Evolutionary conservation across 1,284 basidiomycete species (phyloP), one percentile per base, ranked within the genome.

Genomic region (Chalciporus sp.): DNA sequence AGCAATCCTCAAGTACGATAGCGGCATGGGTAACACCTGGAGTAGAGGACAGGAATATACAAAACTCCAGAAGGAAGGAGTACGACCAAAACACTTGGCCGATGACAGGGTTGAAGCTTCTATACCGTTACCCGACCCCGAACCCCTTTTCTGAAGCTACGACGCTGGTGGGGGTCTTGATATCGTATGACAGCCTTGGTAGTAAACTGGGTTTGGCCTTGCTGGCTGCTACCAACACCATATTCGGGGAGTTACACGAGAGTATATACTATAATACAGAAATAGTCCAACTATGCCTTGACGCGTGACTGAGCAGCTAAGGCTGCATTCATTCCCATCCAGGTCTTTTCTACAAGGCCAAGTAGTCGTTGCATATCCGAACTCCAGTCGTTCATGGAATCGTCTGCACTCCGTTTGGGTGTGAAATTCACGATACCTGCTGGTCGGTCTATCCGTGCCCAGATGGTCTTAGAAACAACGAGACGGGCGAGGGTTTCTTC

Each of bases 381-480:
- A 71, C 91, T 95, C 97, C 97, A 99, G 57, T 90, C 90, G 67
- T 99, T 99, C 82, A 99, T 88, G 7, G 93, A 87, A 66, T 95
- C 92, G 68, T 96, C 94, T 2, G 90, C 84, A 58, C 81, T 88
- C 68, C 79, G 80, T 72, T 85, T 87, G 63, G 79, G 83, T 61
- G 84, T 84, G 79, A 99, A 99, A 65, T 81, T 89, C 53, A 99
- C 86, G 53, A 98, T 81, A 0, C 94, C 95, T 0, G 88, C 80
- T 33, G 95, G 95, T 47, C 97, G 84, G 73, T 99, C 95, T 61
- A 96, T 91, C 51, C 94, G 88, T 23, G 97, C 97, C 82, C 90
- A 97, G 41, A 98, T 85, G 20, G 91, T 94, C 59, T 90, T 93
- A 42, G 90, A 90, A 28, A 94, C 92, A 9, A 99, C 97, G 20